Base-by-base conservation (phyloP, 768 basidiomycete genomes). In the Tephrocybe sp. region DNA sequence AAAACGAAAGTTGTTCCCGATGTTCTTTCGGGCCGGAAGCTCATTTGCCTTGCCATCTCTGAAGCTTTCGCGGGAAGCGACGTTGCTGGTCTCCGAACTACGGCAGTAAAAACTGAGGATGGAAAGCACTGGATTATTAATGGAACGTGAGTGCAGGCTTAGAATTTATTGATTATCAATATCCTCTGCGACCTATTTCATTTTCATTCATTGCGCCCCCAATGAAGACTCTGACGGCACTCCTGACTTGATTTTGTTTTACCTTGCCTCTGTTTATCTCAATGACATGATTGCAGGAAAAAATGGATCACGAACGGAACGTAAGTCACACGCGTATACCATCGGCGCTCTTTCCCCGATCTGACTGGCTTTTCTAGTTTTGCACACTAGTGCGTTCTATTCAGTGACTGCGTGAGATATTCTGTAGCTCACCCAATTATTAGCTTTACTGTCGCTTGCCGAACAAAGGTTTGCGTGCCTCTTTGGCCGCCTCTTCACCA, bases 1-100 rank as follows among this genome's bases (percentile, higher is more conserved):
- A 78, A 74, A 62, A 70, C 73, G 16, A 79, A 72, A 62, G 72
- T 85, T 53, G 61, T 87, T 11, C 79, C 81, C 10, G 87, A 88
- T 49, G 77, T 89, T 2, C 71, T 92, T 31, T 72, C 78, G 41
- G 87, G 84, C 17, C 79, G 84, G 71, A 90, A 87, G 70, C 84
- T 81, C 58, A 89, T 95, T 55, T 87, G 83, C 54, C 72, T 95
- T 13, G 93, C 93, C 35, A 90, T 95, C 52, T 86, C 87, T 31
- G 93, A 97, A 67, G 91, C 92, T 0, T 89, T 87, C 52, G 92
- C 91, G 2, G 92, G 88, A 46, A 85, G 82, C 56, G 92, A 96
- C 57, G 92, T 94, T 13, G 64, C 75, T 45, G 88, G 91, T 20
- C 62, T 95, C 55, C 75, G 75, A 58, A 91, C 89, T 2, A 79